These are phyloP conservation scores for Panicum virgatum DNA, from an alignment of 202 grass and related monocot genomes.

Conservation along the genomic window DNA sequence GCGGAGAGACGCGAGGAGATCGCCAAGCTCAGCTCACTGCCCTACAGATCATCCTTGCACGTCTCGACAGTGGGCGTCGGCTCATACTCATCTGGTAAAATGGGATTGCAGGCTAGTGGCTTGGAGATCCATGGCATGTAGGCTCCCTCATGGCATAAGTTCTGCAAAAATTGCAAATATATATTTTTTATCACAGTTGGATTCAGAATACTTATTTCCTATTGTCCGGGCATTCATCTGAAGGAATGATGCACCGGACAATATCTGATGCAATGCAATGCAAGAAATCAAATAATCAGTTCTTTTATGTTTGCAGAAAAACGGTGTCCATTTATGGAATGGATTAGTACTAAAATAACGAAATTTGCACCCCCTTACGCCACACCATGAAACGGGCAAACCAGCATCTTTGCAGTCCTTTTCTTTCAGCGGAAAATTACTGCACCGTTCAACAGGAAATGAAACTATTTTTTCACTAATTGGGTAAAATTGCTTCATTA, in stretches of 20 bases:
- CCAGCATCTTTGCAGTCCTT: neutral
- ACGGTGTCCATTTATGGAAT: neutral
- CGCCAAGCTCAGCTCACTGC: neutral
- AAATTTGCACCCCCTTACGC: neutral
- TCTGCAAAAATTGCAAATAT: conserved; percentile 42
- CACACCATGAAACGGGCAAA: neutral
- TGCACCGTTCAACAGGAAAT: neutral
- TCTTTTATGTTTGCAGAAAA: neutral
- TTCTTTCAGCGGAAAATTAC: neutral
- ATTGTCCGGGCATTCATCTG: neutral
- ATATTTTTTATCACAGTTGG: neutral
- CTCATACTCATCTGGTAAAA: conserved; percentile 45
- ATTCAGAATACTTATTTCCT: neutral
- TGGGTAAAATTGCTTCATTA: neutral
- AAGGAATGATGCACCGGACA: neutral
- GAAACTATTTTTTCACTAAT: neutral
- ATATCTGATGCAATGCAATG: neutral
- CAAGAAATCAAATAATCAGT: neutral
- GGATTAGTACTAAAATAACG: neutral
- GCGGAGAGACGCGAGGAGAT: neutral
- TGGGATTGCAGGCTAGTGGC: conserved; percentile 42
- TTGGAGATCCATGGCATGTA: conserved; percentile 72
- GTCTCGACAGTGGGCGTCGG: neutral
- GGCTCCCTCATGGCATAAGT: conserved; percentile 71
- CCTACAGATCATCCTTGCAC: neutral